A percentile compares a stretch with the other conserved stretches of the same genome.
Conservation (phyloP, 1,284 basidiomycete genomes). For the Stereum hirsutum region DNA sequence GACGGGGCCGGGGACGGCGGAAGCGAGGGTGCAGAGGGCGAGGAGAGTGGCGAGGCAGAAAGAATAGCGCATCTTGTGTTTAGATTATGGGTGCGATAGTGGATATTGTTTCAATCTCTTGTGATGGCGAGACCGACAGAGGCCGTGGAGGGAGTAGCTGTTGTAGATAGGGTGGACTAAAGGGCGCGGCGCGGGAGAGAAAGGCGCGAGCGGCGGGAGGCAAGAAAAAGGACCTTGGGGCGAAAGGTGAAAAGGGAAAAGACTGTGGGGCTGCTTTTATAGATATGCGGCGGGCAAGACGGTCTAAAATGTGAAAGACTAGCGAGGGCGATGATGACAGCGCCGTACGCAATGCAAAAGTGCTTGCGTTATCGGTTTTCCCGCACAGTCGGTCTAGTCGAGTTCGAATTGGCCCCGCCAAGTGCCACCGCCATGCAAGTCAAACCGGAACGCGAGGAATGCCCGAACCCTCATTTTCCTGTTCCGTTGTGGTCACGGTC, state of each 20-base stretch:
- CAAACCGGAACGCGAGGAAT: too few relatives aligned
- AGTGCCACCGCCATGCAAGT: too few relatives aligned
- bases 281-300: too few relatives aligned
- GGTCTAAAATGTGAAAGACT: too few relatives aligned
- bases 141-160: neutral
- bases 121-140: neutral
- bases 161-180: neutral
- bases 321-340: too few relatives aligned
- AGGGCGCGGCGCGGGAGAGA: neutral
- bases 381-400: too few relatives aligned
- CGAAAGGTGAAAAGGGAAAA: neutral
- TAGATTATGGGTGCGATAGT: neutral
- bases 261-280: too few relatives aligned
- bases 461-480: too few relatives aligned
- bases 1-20: neutral
- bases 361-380: too few relatives aligned
- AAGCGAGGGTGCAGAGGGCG: slow-evolving; percentile 1
- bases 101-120: neutral
- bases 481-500: too few relatives aligned
- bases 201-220: neutral
- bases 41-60: slow-evolving; percentile 1
- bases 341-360: too few relatives aligned
- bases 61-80: slow-evolving; percentile 2
- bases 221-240: neutral
- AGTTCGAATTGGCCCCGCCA: too few relatives aligned